Percentiles rank a stretch among this genome's conserved stretches.
Evolutionary conservation across 2,329 filamentous ascomycete species (phyloP).

Genomic region (Arthrobotrys conoides): DNA sequence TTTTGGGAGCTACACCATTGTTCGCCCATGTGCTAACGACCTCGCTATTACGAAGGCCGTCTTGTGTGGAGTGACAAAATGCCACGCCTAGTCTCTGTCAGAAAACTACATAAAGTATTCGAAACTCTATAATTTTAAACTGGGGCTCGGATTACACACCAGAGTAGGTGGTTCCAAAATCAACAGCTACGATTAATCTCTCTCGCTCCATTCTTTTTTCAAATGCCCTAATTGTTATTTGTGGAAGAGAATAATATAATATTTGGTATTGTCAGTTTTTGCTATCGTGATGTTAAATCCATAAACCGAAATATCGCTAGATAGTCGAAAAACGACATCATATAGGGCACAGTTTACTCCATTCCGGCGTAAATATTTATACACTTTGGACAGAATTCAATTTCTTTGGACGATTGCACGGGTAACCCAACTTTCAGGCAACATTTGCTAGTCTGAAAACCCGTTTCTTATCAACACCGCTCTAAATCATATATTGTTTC

Average conservation of each 20-base stretch:
- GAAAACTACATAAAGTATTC: not conserved
- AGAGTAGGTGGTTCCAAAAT: conserved; percentile 61
- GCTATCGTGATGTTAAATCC: no score
- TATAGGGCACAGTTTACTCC: not conserved
- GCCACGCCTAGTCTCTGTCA: conserved; percentile 8
- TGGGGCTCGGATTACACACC: conserved; percentile 25
- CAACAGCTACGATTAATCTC: conserved; percentile 38
- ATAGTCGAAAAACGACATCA: not conserved
- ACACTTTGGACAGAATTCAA: not conserved
- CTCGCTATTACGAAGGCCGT: conserved; percentile 30
- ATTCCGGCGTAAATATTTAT: not conserved
- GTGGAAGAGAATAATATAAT: not conserved
- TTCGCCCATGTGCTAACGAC: conserved; percentile 55
- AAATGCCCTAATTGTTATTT: not conserved
- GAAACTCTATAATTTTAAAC: conserved; percentile 2
- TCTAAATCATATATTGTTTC: not conserved
- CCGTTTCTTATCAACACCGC: not conserved
- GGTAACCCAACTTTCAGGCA: not conserved
- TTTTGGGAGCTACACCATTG: conserved; percentile 43
- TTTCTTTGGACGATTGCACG: not conserved
- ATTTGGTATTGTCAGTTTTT: not conserved
- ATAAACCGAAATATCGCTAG: not conserved
- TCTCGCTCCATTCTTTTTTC: conserved; percentile 9
- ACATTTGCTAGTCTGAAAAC: not conserved
- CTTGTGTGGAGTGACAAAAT: conserved; percentile 24